These are phyloP conservation scores for Alternaria gaisen DNA, from an alignment of 2,329 filamentous ascomycete species.

Conservation along the genomic window DNA sequence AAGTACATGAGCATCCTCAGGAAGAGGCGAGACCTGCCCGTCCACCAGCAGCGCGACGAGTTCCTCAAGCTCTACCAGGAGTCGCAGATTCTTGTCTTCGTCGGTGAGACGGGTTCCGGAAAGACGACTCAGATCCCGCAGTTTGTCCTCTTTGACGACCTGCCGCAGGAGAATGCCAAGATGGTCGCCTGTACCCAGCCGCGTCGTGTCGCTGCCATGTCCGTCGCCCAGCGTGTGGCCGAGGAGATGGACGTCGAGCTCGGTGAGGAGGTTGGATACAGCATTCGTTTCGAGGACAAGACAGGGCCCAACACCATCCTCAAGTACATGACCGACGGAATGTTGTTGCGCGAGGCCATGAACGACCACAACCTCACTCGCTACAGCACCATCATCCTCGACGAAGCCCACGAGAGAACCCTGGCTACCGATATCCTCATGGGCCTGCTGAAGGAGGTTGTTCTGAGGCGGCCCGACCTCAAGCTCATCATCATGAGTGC, in stretches of 20 bases:
- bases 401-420: conserved; percentile 97
- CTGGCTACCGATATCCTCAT: conserved; percentile 97
- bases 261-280: conserved; percentile 94
- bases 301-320: conserved; percentile 88
- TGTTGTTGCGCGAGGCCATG: conserved; percentile 94
- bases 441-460: conserved; percentile 89
- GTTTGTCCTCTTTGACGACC: conserved; percentile 96
- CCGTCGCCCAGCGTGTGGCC: conserved; percentile 93
- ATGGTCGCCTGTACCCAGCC: conserved; percentile 97
- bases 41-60: conserved; percentile 91
- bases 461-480: conserved; percentile 84
- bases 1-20: conserved; percentile 92
- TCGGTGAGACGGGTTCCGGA: conserved; percentile 98
- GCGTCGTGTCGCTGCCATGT: conserved; percentile 96
- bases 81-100: conserved; percentile 95
- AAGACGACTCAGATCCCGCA: conserved; percentile 99
- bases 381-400: conserved; percentile 97
- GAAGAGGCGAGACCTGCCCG: conserved; percentile 83
- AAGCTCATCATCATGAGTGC: conserved; percentile 97
- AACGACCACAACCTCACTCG: conserved; percentile 87
- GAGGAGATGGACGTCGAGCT: conserved; percentile 93
- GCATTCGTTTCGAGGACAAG: conserved; percentile 95
- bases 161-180: conserved; percentile 85
- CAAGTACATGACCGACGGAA: conserved; percentile 99
- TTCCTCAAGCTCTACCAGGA: conserved; percentile 93